A percentile compares a stretch with the other conserved stretches of the same genome.
Evolutionary conservation across 148 eudicot species (phyloP).

Genomic region (Drosera capensis): DNA sequence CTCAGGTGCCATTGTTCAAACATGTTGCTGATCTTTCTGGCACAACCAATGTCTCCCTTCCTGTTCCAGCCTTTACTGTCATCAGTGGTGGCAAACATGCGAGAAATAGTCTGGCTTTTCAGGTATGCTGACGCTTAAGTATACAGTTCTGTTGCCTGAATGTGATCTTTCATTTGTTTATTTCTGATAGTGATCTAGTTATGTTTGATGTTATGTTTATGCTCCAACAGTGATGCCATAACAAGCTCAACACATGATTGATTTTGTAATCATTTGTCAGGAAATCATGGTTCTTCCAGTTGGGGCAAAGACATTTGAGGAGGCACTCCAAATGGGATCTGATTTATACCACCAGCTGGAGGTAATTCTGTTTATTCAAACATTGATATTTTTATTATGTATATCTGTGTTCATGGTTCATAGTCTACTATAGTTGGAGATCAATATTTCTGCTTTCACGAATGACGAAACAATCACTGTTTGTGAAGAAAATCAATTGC

Average conservation of each 20-base stretch:
- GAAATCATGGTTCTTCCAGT: conserved; percentile 80
- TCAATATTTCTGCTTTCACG: no score
- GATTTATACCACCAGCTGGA: conserved; percentile 86
- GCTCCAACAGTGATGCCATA: no score
- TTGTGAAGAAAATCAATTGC: no score
- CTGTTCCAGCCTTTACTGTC: conserved; percentile 79
- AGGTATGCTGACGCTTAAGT: conserved; percentile 27
- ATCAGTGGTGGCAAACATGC: conserved; percentile 90
- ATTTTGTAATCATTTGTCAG: conserved; percentile 15
- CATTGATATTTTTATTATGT: neutral
- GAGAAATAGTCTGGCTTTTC: conserved; percentile 72
- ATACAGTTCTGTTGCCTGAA: neutral
- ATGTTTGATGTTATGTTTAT: neutral
- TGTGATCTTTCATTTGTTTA: neutral
- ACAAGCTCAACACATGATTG: no score
- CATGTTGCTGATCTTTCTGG: conserved; percentile 94
- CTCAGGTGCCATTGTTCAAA: conserved; percentile 82
- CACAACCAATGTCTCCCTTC: conserved; percentile 42
- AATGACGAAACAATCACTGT: no score
- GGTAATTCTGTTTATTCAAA: conserved; percentile 20
- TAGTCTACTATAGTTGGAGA: no score
- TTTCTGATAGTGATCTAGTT: no score
- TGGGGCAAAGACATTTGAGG: conserved; percentile 77
- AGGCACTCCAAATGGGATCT: conserved; percentile 84
- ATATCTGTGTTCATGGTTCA: no score